Evolutionary conservation across 83 land plant genomes (phyloP).

Genomic region (Picea mariana): DNA sequence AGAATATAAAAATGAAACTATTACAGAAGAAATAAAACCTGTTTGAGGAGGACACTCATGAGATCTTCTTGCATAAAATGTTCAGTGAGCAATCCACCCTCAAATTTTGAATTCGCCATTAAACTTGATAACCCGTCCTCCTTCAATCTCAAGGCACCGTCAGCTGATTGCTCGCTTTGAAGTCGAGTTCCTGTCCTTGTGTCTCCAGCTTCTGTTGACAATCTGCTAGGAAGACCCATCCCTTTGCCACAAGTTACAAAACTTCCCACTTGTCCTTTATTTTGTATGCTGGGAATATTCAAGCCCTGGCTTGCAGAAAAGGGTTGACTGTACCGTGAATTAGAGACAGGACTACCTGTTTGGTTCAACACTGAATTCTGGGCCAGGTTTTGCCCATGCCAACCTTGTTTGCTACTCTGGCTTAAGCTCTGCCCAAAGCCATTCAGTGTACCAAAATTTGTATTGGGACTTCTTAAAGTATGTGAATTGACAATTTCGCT

Average conservation of each 20-base stretch:
- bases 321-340: background rate
- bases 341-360: background rate
- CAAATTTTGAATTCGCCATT: conserved; percentile 20
- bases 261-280: background rate
- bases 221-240: background rate
- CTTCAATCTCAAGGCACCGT: background rate
- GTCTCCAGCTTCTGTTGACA: conserved; percentile 3
- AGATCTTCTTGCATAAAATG: conserved; percentile 38
- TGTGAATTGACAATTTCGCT: conserved; percentile 9
- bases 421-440: background rate
- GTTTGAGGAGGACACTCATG: conserved; percentile 42
- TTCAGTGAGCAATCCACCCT: conserved; percentile 16
- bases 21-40: no score
- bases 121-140: conserved; percentile 19
- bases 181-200: background rate
- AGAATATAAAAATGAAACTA: no score
- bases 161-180: background rate
- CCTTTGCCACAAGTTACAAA: background rate
- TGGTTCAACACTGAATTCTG: background rate
- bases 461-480: background rate
- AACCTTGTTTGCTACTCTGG: background rate
- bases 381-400: background rate
- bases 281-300: background rate
- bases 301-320: background rate
- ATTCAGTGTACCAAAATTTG: conserved; percentile 1